Base-by-base conservation (phyloP, 495 filamentous ascomycete species). In the Podospora appendiculata region DNA sequence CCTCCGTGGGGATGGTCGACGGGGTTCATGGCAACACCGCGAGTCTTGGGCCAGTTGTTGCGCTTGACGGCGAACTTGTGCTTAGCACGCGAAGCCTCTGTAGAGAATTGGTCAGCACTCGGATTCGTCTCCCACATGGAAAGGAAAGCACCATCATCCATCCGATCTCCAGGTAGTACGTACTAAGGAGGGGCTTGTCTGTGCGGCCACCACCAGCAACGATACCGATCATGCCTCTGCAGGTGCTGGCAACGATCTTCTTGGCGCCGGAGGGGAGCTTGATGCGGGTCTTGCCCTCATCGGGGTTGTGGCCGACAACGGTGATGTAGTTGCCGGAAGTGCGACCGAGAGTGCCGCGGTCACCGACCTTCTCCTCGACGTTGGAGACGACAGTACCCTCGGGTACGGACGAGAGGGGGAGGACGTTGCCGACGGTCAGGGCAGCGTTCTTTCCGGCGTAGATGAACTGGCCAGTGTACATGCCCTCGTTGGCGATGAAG, bases 11-110 rank as follows among this genome's bases (percentile, higher is more conserved):
- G 93, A 86, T 97, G 93, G 79, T 98, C 93, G 63, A 98, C 93
- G 59, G 93, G 93, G 79, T 99, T 99, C 93, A 99, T 99, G 74
- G 93, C 93, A 82, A 99, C 93, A 94, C 93, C 93, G 90, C 93
- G 91, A 83, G 93, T 99, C 88, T 94, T 97, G 73, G 94, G 93
- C 93, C 94, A 97, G 66, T 82, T 89, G 88, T 97, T 97, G 70
- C 94, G 88, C 89, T 99, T 99, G 79, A 95, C 93, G 60, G 89
- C 89, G 80, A 95, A 97, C 87, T 98, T 97, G 73, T 95, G 89
- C 88, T 93, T 96, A 67, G 92, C 92, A 68, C 92, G 88, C 58
- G 91, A 96, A 60, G 92, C 92, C 89, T 97, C 82, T 84, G 77
- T 73, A 58, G 17, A 18, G 16, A 6, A 40, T 56, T 25, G 35